Percentiles rank a stretch among this genome's conserved stretches.
Conservation (phyloP, 176 grass and related monocot species). For the Luzula sylvatica region DNA sequence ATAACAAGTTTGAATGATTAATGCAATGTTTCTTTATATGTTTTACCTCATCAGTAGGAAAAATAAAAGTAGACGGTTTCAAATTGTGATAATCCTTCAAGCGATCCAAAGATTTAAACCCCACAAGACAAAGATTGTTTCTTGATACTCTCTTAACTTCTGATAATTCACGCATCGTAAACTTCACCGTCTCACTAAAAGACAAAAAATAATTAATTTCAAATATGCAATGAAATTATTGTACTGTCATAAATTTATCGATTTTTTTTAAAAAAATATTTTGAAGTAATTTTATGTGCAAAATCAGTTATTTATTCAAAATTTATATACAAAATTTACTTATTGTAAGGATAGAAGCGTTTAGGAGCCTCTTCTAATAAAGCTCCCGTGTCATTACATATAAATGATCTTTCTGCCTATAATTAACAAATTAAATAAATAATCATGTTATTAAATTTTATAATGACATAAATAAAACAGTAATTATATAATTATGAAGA, state of each 20-base stretch:
- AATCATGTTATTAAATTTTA: neutral
- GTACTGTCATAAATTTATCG: no score
- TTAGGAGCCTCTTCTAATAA: constrained; percentile 48
- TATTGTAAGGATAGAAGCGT: constrained; percentile 73
- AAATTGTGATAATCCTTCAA: constrained; percentile 97
- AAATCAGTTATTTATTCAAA: no score
- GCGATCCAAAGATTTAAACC: constrained; percentile 84
- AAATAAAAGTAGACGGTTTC: constrained; percentile 84
- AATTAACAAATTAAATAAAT: constrained; percentile 12
- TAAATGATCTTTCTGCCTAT: constrained; percentile 74
- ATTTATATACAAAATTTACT: constrained; percentile 70
- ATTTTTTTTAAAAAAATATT: no score
- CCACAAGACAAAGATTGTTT: constrained; percentile 71
- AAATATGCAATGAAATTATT: no score
- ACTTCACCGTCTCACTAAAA: constrained; percentile 59
- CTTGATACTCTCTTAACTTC: constrained; percentile 69
- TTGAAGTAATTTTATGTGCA: no score
- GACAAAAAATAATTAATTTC: constrained; percentile 13
- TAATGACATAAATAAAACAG: constrained; percentile 5
- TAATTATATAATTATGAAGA: constrained; percentile 1
- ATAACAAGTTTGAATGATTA: no score
- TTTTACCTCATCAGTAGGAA: constrained; percentile 79
- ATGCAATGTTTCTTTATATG: neutral
- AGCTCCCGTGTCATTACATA: constrained; percentile 83
- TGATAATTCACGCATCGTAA: constrained; percentile 63